Conservation (phyloP, 352 stramenopile species). For the Halophytophthora polymorphica region DNA sequence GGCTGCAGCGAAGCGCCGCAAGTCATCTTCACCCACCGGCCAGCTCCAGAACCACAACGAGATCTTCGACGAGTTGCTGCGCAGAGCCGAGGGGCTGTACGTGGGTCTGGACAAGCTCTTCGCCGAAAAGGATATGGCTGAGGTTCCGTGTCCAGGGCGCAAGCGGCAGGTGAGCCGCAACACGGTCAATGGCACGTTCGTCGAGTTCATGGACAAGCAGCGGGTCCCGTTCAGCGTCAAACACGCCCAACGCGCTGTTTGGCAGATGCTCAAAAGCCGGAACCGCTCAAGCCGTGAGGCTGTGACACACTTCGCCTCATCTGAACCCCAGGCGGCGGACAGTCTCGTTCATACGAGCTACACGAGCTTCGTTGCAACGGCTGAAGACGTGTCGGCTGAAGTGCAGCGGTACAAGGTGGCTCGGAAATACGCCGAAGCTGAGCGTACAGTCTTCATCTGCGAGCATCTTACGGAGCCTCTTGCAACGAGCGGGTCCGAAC, state of each 20-base stretch:
- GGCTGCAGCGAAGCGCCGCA: slow-evolving; percentile 10
- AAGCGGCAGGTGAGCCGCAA: slow-evolving; percentile 8
- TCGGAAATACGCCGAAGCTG: slow-evolving; percentile 18
- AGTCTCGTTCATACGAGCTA: slow-evolving; percentile 10
- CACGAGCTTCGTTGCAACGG: neutral
- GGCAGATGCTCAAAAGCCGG: slow-evolving; percentile 3
- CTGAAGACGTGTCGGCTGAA: neutral
- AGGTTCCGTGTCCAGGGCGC: slow-evolving; percentile 15
- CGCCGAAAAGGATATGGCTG: slow-evolving; percentile 5
- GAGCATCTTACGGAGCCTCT: neutral
- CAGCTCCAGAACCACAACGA: slow-evolving; percentile 1
- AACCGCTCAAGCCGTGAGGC: neutral
- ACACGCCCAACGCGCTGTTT: slow-evolving; percentile 9
- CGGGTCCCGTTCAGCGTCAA: slow-evolving; percentile 17
- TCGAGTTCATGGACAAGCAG: slow-evolving; percentile 21
- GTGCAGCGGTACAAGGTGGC: slow-evolving; percentile 11
- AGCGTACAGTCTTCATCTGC: slow-evolving; percentile 20
- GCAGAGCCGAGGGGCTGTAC: slow-evolving; percentile 13
- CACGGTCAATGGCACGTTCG: slow-evolving; percentile 11
- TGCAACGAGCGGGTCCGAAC: neutral
- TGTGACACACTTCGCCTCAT: slow-evolving; percentile 4
- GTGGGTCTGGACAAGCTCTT: slow-evolving; percentile 11
- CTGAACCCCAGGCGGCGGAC: slow-evolving; percentile 8
- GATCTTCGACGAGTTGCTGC: slow-evolving; percentile 18
- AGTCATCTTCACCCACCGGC: neutral